Percentiles rank a stretch among this genome's conserved stretches.
Evolutionary conservation across 176 grass and related monocot genomes (phyloP).

Genomic region (Ampelocalamus luodianensis): DNA sequence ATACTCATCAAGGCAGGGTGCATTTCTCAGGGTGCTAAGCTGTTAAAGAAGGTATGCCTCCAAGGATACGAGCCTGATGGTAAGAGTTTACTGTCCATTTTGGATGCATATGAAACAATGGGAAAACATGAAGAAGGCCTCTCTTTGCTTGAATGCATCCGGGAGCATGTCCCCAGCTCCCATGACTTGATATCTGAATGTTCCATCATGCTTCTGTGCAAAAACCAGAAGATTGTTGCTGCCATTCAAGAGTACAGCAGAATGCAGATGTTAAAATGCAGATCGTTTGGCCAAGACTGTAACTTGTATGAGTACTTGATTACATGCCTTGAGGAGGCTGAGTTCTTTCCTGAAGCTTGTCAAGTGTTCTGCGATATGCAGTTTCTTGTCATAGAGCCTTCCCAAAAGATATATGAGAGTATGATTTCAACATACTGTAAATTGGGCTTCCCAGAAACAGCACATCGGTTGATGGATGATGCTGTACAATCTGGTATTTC

Average conservation of each 20-base stretch:
- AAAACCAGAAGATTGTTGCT: constrained; percentile 52
- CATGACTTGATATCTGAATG: constrained; percentile 68
- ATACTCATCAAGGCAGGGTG: constrained; percentile 71
- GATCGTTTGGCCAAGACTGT: constrained; percentile 44
- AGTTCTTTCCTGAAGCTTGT: constrained; percentile 68
- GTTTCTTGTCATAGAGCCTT: constrained; percentile 68
- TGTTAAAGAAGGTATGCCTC: constrained; percentile 74
- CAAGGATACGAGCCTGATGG: constrained; percentile 63
- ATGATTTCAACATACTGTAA: constrained; percentile 73
- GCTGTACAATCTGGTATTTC: constrained; percentile 51
- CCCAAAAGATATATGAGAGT: constrained; percentile 42
- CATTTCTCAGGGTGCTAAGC: constrained; percentile 62
- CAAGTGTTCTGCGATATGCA: constrained; percentile 88
- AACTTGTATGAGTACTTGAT: constrained; percentile 77
- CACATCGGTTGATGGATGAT: constrained; percentile 68
- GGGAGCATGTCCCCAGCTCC: constrained; percentile 54
- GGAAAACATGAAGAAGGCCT: constrained; percentile 56
- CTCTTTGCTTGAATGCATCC: constrained; percentile 75
- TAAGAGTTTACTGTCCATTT: constrained; percentile 66
- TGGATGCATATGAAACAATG: constrained; percentile 64
- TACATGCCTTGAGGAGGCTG: constrained; percentile 65
- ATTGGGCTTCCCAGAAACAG: constrained; percentile 89
- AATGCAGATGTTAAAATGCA: constrained; percentile 23
- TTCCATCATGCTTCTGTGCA: constrained; percentile 80
- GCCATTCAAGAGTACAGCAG: constrained; percentile 73